These are phyloP conservation scores for Gigaspora rosea DNA, from an alignment of 192 early-diverging fungal species.

Conservation along the genomic window DNA sequence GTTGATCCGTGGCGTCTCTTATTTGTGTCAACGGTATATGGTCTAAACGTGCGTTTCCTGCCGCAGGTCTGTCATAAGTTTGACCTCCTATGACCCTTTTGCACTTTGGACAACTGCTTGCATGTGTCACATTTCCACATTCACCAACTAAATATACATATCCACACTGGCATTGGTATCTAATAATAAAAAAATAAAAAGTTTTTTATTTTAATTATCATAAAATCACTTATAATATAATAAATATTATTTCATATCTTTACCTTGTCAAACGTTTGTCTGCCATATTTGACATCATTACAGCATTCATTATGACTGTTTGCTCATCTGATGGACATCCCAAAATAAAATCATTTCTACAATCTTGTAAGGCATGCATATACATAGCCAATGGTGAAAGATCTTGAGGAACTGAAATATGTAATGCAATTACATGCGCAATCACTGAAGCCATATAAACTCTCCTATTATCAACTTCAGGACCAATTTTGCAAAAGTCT, in stretches of 20 bases:
- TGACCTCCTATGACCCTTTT: not conserved
- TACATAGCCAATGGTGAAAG: constrained; percentile 21
- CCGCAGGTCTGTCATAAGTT: not conserved
- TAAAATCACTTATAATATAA: too few relatives aligned
- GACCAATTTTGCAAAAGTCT: not conserved
- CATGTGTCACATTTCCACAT: constrained; percentile 9
- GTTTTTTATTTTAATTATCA: too few relatives aligned
- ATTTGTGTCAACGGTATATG: not conserved
- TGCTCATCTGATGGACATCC: not conserved
- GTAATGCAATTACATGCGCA: constrained; percentile 11
- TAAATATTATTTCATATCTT: not conserved
- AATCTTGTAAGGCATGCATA: not conserved
- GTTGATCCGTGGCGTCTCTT: not conserved
- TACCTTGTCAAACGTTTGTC: not conserved
- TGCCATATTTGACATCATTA: not conserved
- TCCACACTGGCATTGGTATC: constrained; percentile 33
- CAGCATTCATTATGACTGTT: not conserved
- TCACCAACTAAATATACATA: constrained; percentile 22
- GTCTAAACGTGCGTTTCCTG: constrained; percentile 14
- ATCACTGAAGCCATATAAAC: constrained; percentile 21
- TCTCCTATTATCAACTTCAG: not conserved
- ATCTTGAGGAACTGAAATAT: constrained; percentile 15
- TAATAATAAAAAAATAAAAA: not conserved
- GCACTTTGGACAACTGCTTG: constrained; percentile 23
- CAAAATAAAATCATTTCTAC: constrained; percentile 3